Evolutionary conservation across 768 basidiomycete genomes (phyloP).

Genomic region (Suillus sp.): DNA sequence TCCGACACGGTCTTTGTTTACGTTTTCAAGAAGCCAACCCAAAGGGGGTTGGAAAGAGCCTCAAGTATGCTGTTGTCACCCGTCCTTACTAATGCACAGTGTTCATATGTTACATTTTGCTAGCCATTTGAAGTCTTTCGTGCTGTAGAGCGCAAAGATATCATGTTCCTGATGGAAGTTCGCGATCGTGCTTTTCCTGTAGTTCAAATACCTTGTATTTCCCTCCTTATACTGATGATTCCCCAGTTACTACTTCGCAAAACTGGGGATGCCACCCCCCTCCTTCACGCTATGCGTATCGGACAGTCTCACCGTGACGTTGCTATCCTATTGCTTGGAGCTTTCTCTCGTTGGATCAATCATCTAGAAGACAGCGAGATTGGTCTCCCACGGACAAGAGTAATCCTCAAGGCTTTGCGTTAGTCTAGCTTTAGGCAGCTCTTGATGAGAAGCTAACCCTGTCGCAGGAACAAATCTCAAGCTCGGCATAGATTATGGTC

Average conservation of each 20-base stretch:
- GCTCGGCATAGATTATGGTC: slow-evolving; percentile 87
- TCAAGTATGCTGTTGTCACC: slow-evolving; percentile 40
- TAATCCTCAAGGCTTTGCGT: slow-evolving; percentile 80
- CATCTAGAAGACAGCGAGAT: slow-evolving; percentile 83
- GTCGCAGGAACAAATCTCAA: slow-evolving; percentile 76
- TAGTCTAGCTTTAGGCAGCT: slow-evolving; percentile 60
- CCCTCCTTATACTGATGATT: slow-evolving; percentile 6
- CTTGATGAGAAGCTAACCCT: slow-evolving; percentile 59
- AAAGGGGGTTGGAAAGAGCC: slow-evolving; percentile 50
- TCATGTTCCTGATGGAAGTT: slow-evolving; percentile 81
- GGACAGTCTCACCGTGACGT: slow-evolving; percentile 77
- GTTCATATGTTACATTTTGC: slow-evolving; percentile 2
- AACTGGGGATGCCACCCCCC: slow-evolving; percentile 82
- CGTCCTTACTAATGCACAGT: not conserved
- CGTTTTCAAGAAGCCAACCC: slow-evolving; percentile 16
- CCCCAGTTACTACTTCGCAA: slow-evolving; percentile 76
- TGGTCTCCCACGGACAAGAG: slow-evolving; percentile 62
- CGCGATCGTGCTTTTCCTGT: slow-evolving; percentile 82
- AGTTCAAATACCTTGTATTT: slow-evolving; percentile 29
- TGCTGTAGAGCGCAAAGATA: slow-evolving; percentile 84
- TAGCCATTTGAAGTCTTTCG: slow-evolving; percentile 72
- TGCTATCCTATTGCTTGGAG: slow-evolving; percentile 84
- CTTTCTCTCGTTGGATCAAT: slow-evolving; percentile 91
- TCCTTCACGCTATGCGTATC: slow-evolving; percentile 88
- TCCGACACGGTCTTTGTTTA: slow-evolving; percentile 19